Conservation (phyloP, 495 filamentous ascomycete species). For the Hypomontagnella submonticulosa region DNA sequence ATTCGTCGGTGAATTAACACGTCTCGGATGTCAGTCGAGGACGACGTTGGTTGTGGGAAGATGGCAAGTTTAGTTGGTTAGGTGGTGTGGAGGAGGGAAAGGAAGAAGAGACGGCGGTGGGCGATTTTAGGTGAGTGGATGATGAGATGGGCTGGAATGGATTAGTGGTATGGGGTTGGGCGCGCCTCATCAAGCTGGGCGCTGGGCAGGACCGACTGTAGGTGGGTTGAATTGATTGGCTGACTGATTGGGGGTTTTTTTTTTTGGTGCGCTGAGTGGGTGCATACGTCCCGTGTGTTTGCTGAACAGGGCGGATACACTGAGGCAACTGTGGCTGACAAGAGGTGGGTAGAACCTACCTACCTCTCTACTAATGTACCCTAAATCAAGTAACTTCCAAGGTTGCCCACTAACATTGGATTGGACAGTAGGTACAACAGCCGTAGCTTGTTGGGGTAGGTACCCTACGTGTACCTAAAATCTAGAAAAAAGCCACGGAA, state of each 20-base stretch:
- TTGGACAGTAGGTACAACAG: slow-evolving; percentile 3
- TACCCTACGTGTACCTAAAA: too few species aligned
- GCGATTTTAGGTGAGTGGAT: slow-evolving; percentile 33
- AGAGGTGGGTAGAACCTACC: not conserved
- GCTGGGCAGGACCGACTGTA: slow-evolving; percentile 36
- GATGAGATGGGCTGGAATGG: slow-evolving; percentile 32
- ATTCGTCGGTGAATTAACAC: slow-evolving; percentile 35
- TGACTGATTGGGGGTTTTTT: slow-evolving; percentile 11
- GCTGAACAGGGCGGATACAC: not conserved
- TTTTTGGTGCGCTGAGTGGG: slow-evolving; percentile 22
- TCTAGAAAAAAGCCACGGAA: not conserved
- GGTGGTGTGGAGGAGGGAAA: slow-evolving; percentile 27
- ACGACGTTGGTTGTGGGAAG: slow-evolving; percentile 28
- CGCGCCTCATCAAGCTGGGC: slow-evolving; percentile 45
- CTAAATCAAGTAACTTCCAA: not conserved
- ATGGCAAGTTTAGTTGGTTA: slow-evolving; percentile 36
- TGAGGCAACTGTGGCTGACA: slow-evolving; percentile 36
- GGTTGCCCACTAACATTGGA: not conserved
- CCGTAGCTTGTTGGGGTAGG: too few species aligned
- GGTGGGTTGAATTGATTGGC: slow-evolving; percentile 13
- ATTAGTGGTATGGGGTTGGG: slow-evolving; percentile 33
- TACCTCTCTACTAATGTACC: not conserved
- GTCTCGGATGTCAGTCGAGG: slow-evolving; percentile 20
- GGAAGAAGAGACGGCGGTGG: slow-evolving; percentile 35
- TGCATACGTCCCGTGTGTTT: slow-evolving; percentile 15